Evolutionary conservation across 2,329 filamentous ascomycete species (phyloP), one percentile per base, ranked within the genome.

Genomic region (Huntiella decipiens): DNA sequence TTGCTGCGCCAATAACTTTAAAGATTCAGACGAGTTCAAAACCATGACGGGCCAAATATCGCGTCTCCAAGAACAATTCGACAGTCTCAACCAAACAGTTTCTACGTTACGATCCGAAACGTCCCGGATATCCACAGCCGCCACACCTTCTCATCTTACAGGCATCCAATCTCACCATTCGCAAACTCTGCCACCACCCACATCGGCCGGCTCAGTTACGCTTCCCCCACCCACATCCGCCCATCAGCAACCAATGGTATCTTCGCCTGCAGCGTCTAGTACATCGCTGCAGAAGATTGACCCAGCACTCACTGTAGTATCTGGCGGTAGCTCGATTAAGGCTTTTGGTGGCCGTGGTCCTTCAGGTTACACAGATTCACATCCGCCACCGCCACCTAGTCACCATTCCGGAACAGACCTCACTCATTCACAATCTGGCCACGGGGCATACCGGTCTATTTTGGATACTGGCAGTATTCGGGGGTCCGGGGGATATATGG

Each of bases 11-110:
- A 87, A 75, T 65, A 85, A 74, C 60, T 86, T 94, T 69, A 91
- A 88, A 60, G 87, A 95, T 56, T 86, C 85, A 40, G 83, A 92
- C 7, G 87, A 95, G 59, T 95, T 86, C 66, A 82, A 77, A 56
- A 72, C 77, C 34, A 85, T 95, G 77, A 74, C 76, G 46, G 67
- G 71, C 32, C 81, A 91, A 53, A 74, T 95, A 49, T 65, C 66
- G 8, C 70, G 72, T 6, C 70, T 95, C 17, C 86, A 95, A 59
- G 79, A 88, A 46, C 85, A 94, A 62, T 81, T 95, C 55, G 78
- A 83, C 50, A 71, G 71, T 52, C 71, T 96, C 31, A 83, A 79
- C 56, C 73, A 74, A 49, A 82, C 72, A 54, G 66, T 95, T 56
- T 81, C 70, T 56, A 66, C 72, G 40, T 66, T 93, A 37, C 79